Percentiles rank a stretch among this genome's conserved stretches.
Evolutionary conservation across 352 stramenopile genomes (phyloP).

Genomic region (Peronospora tabacina): DNA sequence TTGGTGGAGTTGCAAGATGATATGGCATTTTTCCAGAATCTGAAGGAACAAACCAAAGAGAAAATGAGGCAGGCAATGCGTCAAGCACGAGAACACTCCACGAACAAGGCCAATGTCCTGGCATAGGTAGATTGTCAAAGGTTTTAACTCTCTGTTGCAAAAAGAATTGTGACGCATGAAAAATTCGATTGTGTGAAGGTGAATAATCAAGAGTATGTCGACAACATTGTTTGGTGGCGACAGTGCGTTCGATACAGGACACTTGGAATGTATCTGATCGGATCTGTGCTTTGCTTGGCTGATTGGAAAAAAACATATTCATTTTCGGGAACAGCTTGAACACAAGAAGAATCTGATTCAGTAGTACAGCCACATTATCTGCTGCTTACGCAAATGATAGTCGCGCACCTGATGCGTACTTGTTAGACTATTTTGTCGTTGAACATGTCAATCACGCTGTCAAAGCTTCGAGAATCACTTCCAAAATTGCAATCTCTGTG

Average conservation of each 20-base stretch:
- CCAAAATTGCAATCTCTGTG: conserved; percentile 8
- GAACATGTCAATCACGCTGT: conserved; percentile 11
- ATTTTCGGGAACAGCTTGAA: background rate
- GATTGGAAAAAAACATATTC: background rate
- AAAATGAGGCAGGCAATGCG: conserved; percentile 57
- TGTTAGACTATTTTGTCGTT: conserved; percentile 16
- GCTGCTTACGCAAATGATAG: background rate
- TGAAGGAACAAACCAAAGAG: conserved; percentile 68
- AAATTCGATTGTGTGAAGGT: background rate
- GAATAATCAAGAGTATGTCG: background rate
- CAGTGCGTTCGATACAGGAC: background rate
- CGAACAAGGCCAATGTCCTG: conserved; percentile 21
- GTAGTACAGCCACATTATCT: background rate
- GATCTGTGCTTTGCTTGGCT: conserved; percentile 2
- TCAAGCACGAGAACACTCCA: conserved; percentile 27
- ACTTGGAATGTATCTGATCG: background rate
- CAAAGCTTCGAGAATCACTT: conserved; percentile 12
- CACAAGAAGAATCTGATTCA: conserved; percentile 16
- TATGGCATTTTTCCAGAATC: conserved; percentile 57
- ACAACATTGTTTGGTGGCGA: background rate
- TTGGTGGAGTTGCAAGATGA: conserved; percentile 59
- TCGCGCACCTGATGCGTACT: conserved; percentile 4
- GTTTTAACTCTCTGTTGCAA: too few species aligned
- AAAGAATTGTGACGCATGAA: background rate
- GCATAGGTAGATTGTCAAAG: background rate